Evolutionary conservation across 208 protist species (phyloP), one percentile per base, ranked within the genome.

Genomic region (Trypanosoma brucei): DNA sequence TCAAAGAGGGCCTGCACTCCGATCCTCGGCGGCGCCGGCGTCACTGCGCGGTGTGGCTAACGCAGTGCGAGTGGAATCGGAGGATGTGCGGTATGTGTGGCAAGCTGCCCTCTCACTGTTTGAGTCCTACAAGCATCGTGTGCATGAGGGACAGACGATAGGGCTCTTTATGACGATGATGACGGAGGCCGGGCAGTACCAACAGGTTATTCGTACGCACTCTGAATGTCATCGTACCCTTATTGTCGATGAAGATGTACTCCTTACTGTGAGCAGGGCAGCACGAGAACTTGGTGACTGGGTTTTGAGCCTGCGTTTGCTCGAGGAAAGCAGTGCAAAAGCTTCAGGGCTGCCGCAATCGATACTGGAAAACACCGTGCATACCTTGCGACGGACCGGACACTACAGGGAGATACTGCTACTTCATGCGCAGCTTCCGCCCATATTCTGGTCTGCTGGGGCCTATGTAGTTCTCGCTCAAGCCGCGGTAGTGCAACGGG

Each of bases 391-490:
- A 8, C 64, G 76, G 37, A 75, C 78, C 36, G 66, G 72, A 4
- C 75, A 78, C 3, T 86, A 88, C 51, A 4, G 48, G 2, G 71
- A 79, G 33, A 76, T 91, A 30, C 34, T 82, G 1, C 50, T 35
- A 0, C 55, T 88, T 9, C 60, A 59, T 57, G 50, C 56, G 44
- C 35, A 55, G 7, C 49, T 79, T 55, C 71, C 63, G 50, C 61
- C 48, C 22, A 35, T 34, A 11, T 68, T 77, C 66, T 84, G 81
- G 81, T 72, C 85, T 0, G 48, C 75, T 8, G 46, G 61, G 2
- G 79, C 79, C 11, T 46, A 77, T 35, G 42, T 72, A 34, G 75
- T 82, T 11, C 72, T 88, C 3, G 79, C 85, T 5, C 85, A 92
- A 59, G 79, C 80, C 1, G 82, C 78, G 44, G 68, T 88, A 56